Percentiles rank a stretch among this genome's conserved stretches.
These are phyloP conservation scores for Thamnidium elegans DNA, from an alignment of 192 early-diverging fungal species.

Conservation along the genomic window DNA sequence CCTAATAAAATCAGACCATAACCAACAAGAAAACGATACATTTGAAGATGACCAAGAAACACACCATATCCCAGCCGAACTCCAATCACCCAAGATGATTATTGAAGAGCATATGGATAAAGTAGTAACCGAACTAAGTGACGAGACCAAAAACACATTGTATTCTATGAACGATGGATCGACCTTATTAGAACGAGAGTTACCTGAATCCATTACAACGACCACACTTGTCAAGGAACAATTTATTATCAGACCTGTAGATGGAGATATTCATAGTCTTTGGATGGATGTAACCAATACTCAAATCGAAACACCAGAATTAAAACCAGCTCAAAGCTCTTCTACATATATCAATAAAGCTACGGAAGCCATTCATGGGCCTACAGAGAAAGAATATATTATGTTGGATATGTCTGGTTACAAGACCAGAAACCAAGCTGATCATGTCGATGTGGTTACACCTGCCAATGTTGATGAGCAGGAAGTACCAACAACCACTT, in stretches of 20 bases:
- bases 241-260: conserved; percentile 30
- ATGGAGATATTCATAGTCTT: conserved; percentile 24
- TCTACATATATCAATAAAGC: too few relatives aligned
- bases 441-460: background rate
- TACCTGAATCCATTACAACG: conserved; percentile 27
- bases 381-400: conserved; percentile 43
- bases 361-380: conserved; percentile 27
- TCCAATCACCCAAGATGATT: conserved; percentile 34
- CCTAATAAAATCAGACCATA: too few relatives aligned
- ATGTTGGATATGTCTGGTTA: conserved; percentile 53
- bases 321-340: background rate
- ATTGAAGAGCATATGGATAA: conserved; percentile 38
- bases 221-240: conserved; percentile 31
- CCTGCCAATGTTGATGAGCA: conserved; percentile 17
- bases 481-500: background rate
- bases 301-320: background rate
- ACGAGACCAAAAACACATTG: conserved; percentile 4
- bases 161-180: conserved; percentile 28
- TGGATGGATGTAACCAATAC: conserved; percentile 30
- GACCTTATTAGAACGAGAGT: conserved; percentile 21
- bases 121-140: conserved; percentile 24
- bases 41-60: conserved; percentile 24
- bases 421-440: conserved; percentile 34
- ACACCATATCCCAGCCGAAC: conserved; percentile 19
- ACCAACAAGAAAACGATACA: conserved; percentile 9